Evolutionary conservation across 2,329 filamentous ascomycete species (phyloP).

Genomic region (Aspergillus pseudotamarii): DNA sequence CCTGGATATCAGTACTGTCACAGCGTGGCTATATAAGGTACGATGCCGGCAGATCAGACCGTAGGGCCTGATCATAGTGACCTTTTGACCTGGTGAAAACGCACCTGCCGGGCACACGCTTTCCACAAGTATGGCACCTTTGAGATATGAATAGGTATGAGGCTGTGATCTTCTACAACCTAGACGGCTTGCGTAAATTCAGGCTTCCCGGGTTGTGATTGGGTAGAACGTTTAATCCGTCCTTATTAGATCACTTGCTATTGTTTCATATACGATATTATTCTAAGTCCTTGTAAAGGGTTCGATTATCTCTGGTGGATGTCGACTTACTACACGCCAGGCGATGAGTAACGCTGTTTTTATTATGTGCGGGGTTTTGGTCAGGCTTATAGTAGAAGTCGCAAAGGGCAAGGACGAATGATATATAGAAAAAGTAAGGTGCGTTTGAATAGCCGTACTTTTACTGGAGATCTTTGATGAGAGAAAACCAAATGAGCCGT

Average conservation of each 20-base stretch:
- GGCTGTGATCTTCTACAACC: constrained; percentile 19
- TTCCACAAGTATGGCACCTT: constrained; percentile 26
- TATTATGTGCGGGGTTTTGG: background rate
- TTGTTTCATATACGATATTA: background rate
- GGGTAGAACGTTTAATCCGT: background rate
- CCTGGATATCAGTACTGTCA: constrained; percentile 41
- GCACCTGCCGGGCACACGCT: too few relatives aligned
- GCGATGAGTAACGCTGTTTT: background rate
- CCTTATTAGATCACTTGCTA: background rate
- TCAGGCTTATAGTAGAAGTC: background rate
- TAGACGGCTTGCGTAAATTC: background rate
- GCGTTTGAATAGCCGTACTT: background rate
- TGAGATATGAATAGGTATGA: constrained; percentile 31
- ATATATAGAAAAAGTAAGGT: background rate
- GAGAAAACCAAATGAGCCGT: too few relatives aligned
- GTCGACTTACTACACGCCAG: background rate
- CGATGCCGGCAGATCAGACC: too few relatives aligned
- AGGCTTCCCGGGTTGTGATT: background rate
- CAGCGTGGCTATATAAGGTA: too few relatives aligned
- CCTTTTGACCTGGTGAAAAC: too few relatives aligned
- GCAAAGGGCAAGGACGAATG: background rate
- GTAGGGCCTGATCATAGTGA: too few relatives aligned
- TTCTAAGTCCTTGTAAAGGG: background rate
- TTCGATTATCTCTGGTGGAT: background rate
- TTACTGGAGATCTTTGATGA: too few relatives aligned